phyloP scores from a whole-genome alignment of 768 basidiomycete species.

The Hygrophoropsis aurantiaca region DNA sequence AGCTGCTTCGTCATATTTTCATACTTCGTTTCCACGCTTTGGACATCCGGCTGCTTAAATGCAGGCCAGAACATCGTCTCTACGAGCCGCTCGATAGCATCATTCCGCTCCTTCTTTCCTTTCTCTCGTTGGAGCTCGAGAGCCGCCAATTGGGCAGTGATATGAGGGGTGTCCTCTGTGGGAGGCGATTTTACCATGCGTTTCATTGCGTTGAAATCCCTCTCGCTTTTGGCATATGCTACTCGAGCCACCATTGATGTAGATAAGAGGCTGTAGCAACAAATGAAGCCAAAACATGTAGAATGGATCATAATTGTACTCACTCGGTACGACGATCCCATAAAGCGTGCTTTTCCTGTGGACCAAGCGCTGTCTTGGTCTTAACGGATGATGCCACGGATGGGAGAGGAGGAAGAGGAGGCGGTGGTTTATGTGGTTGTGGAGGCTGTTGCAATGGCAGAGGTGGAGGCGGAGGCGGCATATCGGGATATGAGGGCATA shows the following conservation, averaged over 20 bases:
- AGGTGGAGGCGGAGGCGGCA: conserved; percentile 1
- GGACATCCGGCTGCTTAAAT: conserved; percentile 22
- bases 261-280: conserved; percentile 32
- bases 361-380: conserved; percentile 19
- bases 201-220: conserved; percentile 29
- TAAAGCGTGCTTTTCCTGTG: conserved; percentile 34
- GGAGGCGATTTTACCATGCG: conserved; percentile 18
- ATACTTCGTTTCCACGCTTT: conserved; percentile 17
- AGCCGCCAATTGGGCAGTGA: conserved; percentile 20
- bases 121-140: conserved; percentile 22
- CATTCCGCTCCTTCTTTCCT: conserved; percentile 35
- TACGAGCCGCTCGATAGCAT: conserved; percentile 27
- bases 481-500: not conserved
- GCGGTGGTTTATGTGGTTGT: conserved; percentile 12
- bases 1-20: conserved; percentile 27
- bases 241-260: conserved; percentile 32
- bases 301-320: conserved; percentile 18
- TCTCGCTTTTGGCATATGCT: conserved; percentile 30
- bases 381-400: not conserved
- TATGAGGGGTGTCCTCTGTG: conserved; percentile 19
- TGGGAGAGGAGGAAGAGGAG: conserved; percentile 20
- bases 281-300: not conserved
- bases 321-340: conserved; percentile 45
- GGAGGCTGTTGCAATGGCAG: conserved; percentile 8
- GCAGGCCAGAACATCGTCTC: conserved; percentile 41